Percentiles rank a stretch among this genome's conserved stretches.
phyloP scores from a whole-genome alignment of 2,329 filamentous ascomycete genomes.

The Neurospora crassa region DNA sequence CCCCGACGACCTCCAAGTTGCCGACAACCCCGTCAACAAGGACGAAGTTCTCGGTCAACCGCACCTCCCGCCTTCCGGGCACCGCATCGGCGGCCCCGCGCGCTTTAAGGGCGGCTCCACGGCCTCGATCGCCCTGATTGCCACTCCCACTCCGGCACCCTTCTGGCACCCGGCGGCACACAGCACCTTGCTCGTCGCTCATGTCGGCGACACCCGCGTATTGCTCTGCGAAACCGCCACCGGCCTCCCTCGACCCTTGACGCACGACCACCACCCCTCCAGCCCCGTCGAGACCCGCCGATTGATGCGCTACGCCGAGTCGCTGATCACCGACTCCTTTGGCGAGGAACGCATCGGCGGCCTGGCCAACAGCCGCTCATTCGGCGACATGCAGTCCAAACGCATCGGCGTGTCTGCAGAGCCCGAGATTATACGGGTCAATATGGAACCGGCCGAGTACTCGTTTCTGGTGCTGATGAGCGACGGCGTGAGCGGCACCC shows the following conservation, averaged over 20 bases:
- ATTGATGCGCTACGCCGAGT: constrained; percentile 69
- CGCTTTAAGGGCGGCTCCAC: constrained; percentile 93
- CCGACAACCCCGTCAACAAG: constrained; percentile 72
- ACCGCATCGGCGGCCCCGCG: constrained; percentile 60
- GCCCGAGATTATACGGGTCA: constrained; percentile 73
- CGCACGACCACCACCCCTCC: constrained; percentile 88
- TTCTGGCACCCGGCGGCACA: constrained; percentile 91
- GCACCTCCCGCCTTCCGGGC: constrained; percentile 42
- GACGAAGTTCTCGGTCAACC: constrained; percentile 69
- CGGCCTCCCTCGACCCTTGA: constrained; percentile 70
- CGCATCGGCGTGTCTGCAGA: constrained; percentile 90
- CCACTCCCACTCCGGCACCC: constrained; percentile 85
- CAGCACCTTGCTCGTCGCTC: constrained; percentile 74
- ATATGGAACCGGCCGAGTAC: constrained; percentile 76
- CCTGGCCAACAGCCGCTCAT: constrained; percentile 85
- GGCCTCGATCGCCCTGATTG: constrained; percentile 75
- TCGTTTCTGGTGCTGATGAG: constrained; percentile 81
- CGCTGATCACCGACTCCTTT: constrained; percentile 91
- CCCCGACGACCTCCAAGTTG: constrained; percentile 57
- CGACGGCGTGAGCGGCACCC: constrained; percentile 78
- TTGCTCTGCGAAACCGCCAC: constrained; percentile 81
- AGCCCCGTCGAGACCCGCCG: constrained; percentile 74
- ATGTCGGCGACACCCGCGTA: constrained; percentile 89
- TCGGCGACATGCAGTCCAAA: constrained; percentile 87
- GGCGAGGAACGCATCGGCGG: constrained; percentile 93